Conservation (phyloP, 1,139 yeast genomes). For the Torulaspora globosa region DNA sequence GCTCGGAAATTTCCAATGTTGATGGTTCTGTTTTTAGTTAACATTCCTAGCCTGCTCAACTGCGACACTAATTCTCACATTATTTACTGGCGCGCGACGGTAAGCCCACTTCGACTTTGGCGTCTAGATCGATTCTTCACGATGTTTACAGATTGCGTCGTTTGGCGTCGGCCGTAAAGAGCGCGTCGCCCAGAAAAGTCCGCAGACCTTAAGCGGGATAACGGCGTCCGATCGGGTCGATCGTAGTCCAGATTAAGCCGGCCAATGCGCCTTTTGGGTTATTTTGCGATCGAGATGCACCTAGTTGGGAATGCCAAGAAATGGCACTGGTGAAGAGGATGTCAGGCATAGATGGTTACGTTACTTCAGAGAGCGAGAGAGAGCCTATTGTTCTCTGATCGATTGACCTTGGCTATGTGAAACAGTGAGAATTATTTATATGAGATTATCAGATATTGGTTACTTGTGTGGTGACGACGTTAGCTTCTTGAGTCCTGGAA, state of each 20-base stretch:
- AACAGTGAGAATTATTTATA: background rate
- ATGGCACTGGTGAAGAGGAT: background rate
- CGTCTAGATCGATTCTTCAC: background rate
- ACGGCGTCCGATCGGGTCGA: background rate
- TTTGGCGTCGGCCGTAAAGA: background rate
- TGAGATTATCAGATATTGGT: background rate
- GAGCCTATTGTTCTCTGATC: no score
- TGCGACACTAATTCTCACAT: background rate
- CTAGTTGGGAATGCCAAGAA: conserved; percentile 1
- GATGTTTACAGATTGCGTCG: background rate
- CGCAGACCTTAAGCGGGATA: background rate
- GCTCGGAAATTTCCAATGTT: background rate
- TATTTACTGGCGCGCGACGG: background rate
- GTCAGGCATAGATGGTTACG: background rate
- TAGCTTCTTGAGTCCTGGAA: background rate
- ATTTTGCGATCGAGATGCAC: background rate
- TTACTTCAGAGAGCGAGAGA: no score
- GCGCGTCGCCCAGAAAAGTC: background rate
- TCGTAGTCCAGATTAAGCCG: background rate
- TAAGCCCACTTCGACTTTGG: background rate
- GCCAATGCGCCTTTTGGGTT: background rate
- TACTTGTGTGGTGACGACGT: background rate
- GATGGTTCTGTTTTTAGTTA: conserved; percentile 5
- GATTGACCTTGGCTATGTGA: background rate
- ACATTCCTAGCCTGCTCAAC: background rate